phyloP scores from a whole-genome alignment of 75 land plant genomes.

The Pinus tabuliformis region DNA sequence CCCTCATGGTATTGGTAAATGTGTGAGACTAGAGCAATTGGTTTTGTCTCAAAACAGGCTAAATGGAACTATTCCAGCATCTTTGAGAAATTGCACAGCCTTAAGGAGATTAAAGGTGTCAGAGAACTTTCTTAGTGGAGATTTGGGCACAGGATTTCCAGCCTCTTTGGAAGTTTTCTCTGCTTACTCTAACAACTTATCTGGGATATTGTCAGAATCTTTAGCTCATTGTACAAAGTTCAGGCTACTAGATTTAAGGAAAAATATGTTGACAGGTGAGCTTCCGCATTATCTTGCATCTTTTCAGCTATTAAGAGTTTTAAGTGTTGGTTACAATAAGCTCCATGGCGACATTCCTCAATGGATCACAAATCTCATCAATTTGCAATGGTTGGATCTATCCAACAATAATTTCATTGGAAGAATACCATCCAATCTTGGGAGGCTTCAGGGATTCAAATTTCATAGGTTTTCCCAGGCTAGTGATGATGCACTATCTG shows the following conservation, averaged over 20 bases:
- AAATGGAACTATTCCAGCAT: constrained; percentile 9
- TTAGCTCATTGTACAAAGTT: not conserved
- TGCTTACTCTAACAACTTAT: not conserved
- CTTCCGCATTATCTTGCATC: not conserved
- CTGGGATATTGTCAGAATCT: not conserved
- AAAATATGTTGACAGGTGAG: constrained; percentile 13
- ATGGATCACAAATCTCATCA: not conserved
- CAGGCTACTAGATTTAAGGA: constrained; percentile 5
- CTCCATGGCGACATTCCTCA: constrained; percentile 11
- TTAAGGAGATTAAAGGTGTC: not conserved
- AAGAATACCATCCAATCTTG: constrained; percentile 19
- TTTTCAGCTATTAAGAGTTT: not conserved
- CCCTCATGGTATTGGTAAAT: constrained; percentile 7
- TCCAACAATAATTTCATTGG: not conserved
- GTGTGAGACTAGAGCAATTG: constrained; percentile 10
- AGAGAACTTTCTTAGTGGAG: not conserved
- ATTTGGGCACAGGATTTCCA: not conserved
- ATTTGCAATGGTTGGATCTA: too few species aligned
- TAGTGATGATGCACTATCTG: constrained; percentile 13
- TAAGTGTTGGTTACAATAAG: constrained; percentile 5
- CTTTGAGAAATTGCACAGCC: not conserved
- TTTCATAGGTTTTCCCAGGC: constrained; percentile 16
- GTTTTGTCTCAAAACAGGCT: constrained; percentile 9
- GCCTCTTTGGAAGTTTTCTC: not conserved
- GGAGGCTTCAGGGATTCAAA: constrained; percentile 4